A percentile compares a stretch with the other conserved stretches of the same genome.
phyloP scores from a whole-genome alignment of 2,329 filamentous ascomycete genomes.

The Pyricularia sp. region DNA sequence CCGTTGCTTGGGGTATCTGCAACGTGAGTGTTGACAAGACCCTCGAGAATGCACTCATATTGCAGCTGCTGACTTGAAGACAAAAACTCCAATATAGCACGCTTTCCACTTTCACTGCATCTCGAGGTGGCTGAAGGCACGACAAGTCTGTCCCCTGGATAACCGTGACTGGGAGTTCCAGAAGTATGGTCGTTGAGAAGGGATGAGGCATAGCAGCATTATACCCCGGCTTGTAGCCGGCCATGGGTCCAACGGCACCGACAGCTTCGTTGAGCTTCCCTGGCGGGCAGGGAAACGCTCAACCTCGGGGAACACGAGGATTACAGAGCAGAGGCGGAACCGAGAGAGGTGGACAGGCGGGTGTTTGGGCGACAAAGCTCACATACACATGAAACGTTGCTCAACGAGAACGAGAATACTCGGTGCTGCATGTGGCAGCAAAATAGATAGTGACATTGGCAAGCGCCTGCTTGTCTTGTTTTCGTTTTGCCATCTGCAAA shows the following conservation, averaged over 20 bases:
- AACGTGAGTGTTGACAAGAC: conserved; percentile 58
- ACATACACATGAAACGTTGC: neutral
- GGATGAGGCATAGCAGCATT: neutral
- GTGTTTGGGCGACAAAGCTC: neutral
- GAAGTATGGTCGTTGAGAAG: conserved; percentile 72
- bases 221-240: neutral
- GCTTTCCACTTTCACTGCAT: conserved; percentile 99
- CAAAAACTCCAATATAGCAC: conserved; percentile 48
- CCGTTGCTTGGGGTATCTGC: conserved; percentile 97
- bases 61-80: neutral
- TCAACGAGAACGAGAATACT: neutral
- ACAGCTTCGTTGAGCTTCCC: neutral
- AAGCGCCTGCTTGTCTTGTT: neutral
- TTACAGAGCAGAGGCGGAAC: neutral
- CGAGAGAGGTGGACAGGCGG: neutral
- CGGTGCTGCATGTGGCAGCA: neutral
- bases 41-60: neutral
- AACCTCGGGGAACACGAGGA: neutral
- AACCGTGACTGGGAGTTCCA: conserved; percentile 99
- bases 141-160: conserved; percentile 94
- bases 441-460: neutral
- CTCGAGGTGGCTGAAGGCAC: conserved; percentile 97
- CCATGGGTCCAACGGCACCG: neutral
- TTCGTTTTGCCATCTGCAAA: conserved; percentile 4
- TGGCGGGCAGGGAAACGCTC: neutral